phyloP scores from a whole-genome alignment of 2,329 filamentous ascomycete genomes.

The Drechslerella stenobrocha region DNA sequence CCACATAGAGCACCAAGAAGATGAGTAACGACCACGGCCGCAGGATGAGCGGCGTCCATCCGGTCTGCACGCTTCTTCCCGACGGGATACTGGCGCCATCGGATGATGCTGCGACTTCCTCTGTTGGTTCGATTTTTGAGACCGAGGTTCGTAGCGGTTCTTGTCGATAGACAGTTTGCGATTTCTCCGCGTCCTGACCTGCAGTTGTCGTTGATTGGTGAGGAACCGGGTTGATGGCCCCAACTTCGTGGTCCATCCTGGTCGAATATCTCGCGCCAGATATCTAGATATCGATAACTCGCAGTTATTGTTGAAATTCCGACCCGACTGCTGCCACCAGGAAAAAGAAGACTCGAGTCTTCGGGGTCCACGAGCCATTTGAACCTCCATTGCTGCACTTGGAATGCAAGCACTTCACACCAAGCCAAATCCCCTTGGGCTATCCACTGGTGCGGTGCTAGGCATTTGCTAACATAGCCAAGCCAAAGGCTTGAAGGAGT shows the following conservation, averaged over 20 bases:
- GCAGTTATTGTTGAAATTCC: neutral
- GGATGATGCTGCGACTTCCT: conserved; percentile 11
- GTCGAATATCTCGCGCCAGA: neutral
- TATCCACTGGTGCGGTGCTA: neutral
- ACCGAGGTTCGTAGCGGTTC: neutral
- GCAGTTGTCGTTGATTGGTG: too few species aligned
- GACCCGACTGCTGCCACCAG: neutral
- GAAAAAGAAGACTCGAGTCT: neutral
- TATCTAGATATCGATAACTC: neutral
- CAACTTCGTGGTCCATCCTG: conserved; percentile 40
- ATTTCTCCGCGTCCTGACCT: conserved; percentile 13
- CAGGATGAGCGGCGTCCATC: conserved; percentile 38
- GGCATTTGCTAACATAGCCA: neutral
- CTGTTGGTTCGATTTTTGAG: conserved; percentile 19
- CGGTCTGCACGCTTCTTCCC: conserved; percentile 29
- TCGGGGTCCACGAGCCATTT: neutral
- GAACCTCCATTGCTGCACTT: neutral
- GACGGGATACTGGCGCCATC: conserved; percentile 17
- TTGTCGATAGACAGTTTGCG: conserved; percentile 16
- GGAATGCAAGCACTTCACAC: neutral
- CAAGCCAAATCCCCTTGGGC: neutral
- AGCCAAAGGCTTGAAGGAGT: neutral
- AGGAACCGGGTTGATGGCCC: conserved; percentile 1
- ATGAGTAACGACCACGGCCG: conserved; percentile 32
- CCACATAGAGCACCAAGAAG: conserved; percentile 33